Evolutionary conservation across 352 stramenopile genomes (phyloP), one percentile per base, ranked within the genome.

Genomic region (Globisporangium cylindrosporum): DNA sequence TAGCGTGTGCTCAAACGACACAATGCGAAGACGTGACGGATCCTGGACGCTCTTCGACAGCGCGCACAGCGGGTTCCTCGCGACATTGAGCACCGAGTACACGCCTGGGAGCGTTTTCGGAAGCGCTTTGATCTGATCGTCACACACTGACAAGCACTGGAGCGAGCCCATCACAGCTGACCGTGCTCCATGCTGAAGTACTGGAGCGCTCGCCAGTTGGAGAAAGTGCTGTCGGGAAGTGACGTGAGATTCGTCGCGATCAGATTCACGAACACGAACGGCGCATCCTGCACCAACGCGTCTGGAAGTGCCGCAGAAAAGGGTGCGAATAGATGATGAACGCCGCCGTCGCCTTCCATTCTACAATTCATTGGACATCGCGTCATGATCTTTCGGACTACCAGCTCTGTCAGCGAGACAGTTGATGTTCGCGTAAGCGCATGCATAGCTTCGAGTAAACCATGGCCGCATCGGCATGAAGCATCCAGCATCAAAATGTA

Each of bases 391-490:
- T 8, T 12, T 60, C 14, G 48, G 22, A 8, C 49, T 18, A 15
- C 57, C 56, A 6, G 62, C 27, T 15, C 69, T 57, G 25, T 54
- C 20, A 24, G 49, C 18, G 27, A 27, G 54, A 43, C 71, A 80
- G 49, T 80, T 71, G 58, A 71, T 63, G 49, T 70, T 53, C 10
- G 62, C 67, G 15, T 64, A 70, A 9, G 64, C 69, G n/a, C 73
- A 80, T 15, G 68, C 38, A 32, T 57, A 65, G 9, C 59, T 59
- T 32, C n/a, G 49, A 22, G 55, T 20, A 58, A 77, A 76, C 71
- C 73, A 80, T 29, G 69, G 64, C 1, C 53, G 59, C 51, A 75
- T 65, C 57, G 48, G 43, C 12, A 64, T 43, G 14, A 64, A 32
- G n/a, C 63, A 68, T 4, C 63, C 38, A 12, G 43, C 38, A n/a